Evolutionary conservation across 2,329 filamentous ascomycete genomes (phyloP), one percentile per base, ranked within the genome.

Genomic region (Phoma sp.): DNA sequence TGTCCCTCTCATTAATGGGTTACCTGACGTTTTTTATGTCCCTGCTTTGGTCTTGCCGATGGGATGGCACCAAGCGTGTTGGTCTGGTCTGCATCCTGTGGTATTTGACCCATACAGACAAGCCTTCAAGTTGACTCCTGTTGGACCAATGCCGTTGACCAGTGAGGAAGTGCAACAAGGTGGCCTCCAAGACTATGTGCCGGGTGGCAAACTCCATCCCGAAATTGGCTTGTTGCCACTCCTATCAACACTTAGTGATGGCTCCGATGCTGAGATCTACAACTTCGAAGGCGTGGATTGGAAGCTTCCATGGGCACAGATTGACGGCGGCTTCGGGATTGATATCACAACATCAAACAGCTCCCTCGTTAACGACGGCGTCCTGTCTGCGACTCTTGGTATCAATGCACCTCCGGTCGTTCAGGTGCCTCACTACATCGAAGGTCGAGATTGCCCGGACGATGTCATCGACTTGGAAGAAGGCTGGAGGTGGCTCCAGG

Each of bases 121-220:
- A 7, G 56, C 51, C 0, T 67, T 67, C 46, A 66, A 67, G 26
- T 40, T 67, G 0, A 67, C 62, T 1, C 64, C 62, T 0, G 40
- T 65, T 1, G 64, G 64, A 1, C 55, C 62, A 0, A 26, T 67
- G 2, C 62, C 62, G 0, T 29, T 66, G 2, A 64, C 61, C 0
- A 56, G 55, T 9, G 64, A 67, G n/a, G 64, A 67, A 21, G 29
- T 65, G 0, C 59, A 60, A 0, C 64, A 67, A 21, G 49, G 42
- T 0, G 62, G 64, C 0, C 20, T 67, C 0, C 46, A 64, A 3
- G 42, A 56, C 6, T 64, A 63, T 21, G 58, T 59, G 1, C 64
- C 64, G 0, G 55, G 61, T 12, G 62, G 64, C 1, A 47, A 55
- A 2, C 7, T 52, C 0, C 61, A 67, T 14, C 64, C 61, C 0